Conservation (phyloP, 495 filamentous ascomycete genomes). For the Penicillium arizonense region DNA sequence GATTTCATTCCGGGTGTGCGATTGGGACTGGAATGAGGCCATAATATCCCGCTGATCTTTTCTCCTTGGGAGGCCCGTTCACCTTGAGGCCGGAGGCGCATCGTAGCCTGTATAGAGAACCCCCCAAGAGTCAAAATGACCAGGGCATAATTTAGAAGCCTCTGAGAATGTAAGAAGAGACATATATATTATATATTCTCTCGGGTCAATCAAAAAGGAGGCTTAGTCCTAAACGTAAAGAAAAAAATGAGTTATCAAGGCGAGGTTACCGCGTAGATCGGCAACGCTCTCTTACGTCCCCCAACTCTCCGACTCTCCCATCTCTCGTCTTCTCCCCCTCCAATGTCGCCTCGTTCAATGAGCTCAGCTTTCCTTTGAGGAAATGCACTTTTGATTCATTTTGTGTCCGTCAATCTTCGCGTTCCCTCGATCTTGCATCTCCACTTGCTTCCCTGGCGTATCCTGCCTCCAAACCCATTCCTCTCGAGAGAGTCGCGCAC, state of each 20-base stretch:
- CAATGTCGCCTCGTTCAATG: constrained; percentile 9
- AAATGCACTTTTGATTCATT: too few relatives aligned
- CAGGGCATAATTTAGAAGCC: background rate
- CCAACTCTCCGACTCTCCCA: constrained; percentile 8
- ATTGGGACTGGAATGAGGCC: constrained; percentile 11
- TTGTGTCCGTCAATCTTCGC: too few relatives aligned
- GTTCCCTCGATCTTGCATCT: background rate
- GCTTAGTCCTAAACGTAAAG: too few relatives aligned
- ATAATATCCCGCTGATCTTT: background rate
- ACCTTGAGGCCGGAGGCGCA: background rate
- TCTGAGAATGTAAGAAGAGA: too few relatives aligned
- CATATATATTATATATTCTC: too few relatives aligned
- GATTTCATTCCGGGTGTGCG: constrained; percentile 3
- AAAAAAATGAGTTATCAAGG: background rate
- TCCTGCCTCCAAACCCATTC: constrained; percentile 10
- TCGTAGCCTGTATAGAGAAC: background rate
- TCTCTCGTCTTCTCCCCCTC: constrained; percentile 3
- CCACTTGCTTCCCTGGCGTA: constrained; percentile 4
- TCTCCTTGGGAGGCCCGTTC: constrained; percentile 1
- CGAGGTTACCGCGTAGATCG: constrained; percentile 4
- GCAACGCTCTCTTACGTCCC: constrained; percentile 11
- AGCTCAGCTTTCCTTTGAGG: too few relatives aligned
- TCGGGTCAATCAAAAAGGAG: too few relatives aligned
- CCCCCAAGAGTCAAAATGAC: background rate
- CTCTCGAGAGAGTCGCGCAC: constrained; percentile 50